These are phyloP conservation scores for Beauveria bassiana DNA, from an alignment of 2,329 filamentous ascomycete species.

Conservation along the genomic window DNA sequence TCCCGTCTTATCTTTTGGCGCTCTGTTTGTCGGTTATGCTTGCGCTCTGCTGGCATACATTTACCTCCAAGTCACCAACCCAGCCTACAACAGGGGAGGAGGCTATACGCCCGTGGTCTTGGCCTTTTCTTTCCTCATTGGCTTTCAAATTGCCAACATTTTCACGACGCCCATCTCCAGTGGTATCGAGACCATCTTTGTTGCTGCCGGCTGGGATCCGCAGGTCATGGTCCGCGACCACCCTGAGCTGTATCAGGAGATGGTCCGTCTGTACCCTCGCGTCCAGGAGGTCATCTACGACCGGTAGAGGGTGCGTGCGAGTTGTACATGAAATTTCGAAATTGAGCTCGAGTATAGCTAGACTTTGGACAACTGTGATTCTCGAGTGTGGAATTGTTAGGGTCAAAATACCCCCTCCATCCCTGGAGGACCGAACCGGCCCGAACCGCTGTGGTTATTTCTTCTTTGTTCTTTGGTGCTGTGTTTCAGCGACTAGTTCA, in stretches of 20 bases:
- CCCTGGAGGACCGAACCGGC: neutral
- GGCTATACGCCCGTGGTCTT: constrained; percentile 70
- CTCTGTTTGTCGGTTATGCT: constrained; percentile 74
- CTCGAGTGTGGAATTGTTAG: neutral
- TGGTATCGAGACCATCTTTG: constrained; percentile 89
- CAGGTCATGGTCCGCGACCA: constrained; percentile 74
- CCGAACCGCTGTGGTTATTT: neutral
- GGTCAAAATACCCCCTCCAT: neutral
- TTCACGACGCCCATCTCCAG: constrained; percentile 83
- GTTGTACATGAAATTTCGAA: neutral
- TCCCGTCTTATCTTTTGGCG: constrained; percentile 67
- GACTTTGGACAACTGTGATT: neutral
- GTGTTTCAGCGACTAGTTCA: neutral
- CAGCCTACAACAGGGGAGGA: constrained; percentile 62
- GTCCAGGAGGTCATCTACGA: constrained; percentile 65
- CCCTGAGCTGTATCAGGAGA: constrained; percentile 68
- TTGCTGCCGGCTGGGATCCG: constrained; percentile 63
- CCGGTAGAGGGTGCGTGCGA: neutral
- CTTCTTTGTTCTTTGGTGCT: neutral
- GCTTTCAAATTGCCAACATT: constrained; percentile 80
- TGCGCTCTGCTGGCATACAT: constrained; percentile 77
- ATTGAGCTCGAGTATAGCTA: neutral
- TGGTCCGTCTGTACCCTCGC: constrained; percentile 76
- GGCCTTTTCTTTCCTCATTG: constrained; percentile 82
- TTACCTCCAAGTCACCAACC: constrained; percentile 78